Percentiles rank a stretch among this genome's conserved stretches.
These are phyloP conservation scores for Auricularia auricula-judae DNA, from an alignment of 768 basidiomycete genomes.

Conservation along the genomic window DNA sequence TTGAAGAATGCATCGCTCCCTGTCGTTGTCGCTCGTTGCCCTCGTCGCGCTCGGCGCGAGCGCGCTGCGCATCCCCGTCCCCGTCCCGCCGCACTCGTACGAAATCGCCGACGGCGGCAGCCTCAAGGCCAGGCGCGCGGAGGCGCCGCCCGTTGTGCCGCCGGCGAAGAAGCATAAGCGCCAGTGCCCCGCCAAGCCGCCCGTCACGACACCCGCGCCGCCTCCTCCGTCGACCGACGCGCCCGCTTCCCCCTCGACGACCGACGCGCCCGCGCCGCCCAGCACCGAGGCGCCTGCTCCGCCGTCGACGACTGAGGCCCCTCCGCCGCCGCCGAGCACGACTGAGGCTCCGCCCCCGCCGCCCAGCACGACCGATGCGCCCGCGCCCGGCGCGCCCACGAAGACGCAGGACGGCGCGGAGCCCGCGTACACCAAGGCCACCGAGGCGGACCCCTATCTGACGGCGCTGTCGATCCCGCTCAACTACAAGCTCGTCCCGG, in stretches of 20 bases:
- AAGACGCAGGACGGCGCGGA: neutral
- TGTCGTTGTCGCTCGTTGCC: neutral
- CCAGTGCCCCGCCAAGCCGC: neutral
- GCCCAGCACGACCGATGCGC: neutral
- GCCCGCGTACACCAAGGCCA: neutral
- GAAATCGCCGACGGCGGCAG: neutral
- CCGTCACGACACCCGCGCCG: neutral
- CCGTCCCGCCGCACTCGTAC: neutral
- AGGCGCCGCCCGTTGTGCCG: neutral
- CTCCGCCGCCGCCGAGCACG: neutral
- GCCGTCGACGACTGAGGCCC: neutral
- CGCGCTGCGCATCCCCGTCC: neutral
- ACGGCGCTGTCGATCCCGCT: neutral
- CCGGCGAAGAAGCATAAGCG: neutral
- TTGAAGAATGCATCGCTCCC: neutral
- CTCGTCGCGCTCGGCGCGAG: neutral
- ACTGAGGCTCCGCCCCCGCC: neutral
- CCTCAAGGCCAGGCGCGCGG: neutral
- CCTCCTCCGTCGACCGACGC: too few relatives aligned
- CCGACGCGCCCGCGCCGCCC: neutral
- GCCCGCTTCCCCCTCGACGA: neutral
- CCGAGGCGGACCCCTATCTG: neutral
- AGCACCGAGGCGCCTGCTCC: neutral
- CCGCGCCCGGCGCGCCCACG: neutral
- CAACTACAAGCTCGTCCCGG: neutral